Evolutionary conservation across 306 rosid species (phyloP), one percentile per base, ranked within the genome.

Genomic region (Sicyos edulis): DNA sequence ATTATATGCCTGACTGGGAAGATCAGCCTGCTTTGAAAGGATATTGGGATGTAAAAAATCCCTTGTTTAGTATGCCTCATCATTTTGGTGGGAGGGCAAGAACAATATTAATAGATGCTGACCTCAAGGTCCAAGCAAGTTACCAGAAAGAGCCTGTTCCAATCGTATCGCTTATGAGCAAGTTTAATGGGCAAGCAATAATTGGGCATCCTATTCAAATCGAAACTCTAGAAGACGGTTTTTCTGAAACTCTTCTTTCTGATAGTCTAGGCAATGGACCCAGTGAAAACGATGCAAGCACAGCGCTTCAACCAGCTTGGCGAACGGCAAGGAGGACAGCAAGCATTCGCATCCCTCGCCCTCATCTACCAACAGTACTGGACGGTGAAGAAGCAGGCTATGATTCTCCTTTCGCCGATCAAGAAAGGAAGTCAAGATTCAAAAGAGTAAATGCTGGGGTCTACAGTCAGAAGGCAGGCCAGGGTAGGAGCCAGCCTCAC

Each of bases 281-380:
- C 19, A 67, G 78, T 68, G 92, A 89, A 65, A 73, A 77, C 69
- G 91, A 88, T 62, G 92, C 88, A 76, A 81, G 74, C 60, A 69
- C 90, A 45, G 74, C 87, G 63, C 92, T 93, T 82, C 95, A 96
- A 68, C 97, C 88, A 13, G 92, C 96, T 80, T 93, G 99, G 99
- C 87, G 92, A 71, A 93, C 99, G 21, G 99, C 99, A 13, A 86
- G 99, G 89, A 88, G 99, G 79, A 91, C 99, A 16, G 97, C 99
- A 17, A 90, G 87, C 52, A 74, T 88, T 40, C 96, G 99, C 55
- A 88, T 93, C 68, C 99, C 97, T 4, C 99, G 96, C 34, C 91
- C 96, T 32, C 96, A 45, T 64, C 68, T 87, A 63, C 79, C 70
- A 21, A 83, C 96, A 7, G 79, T 85, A 1, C 22, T 70, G 56